Evolutionary conservation across 2,329 filamentous ascomycete genomes (phyloP).

Genomic region (Trichophyton equinum): DNA sequence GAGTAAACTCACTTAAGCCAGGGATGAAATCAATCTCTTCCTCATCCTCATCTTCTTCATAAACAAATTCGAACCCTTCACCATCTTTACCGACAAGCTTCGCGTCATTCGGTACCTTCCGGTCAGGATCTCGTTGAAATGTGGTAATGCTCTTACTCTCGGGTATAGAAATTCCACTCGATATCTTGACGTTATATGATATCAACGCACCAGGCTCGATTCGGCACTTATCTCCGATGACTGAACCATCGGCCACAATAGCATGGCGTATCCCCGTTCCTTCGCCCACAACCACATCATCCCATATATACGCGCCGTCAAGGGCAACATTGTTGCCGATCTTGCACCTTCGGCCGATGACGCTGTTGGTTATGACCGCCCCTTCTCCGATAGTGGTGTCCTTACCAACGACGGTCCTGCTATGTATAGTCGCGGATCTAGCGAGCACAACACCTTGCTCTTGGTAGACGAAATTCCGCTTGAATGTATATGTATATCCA

Average conservation of each 20-base stretch:
- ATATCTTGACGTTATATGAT: constrained; percentile 63
- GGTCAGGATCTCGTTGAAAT: constrained; percentile 33
- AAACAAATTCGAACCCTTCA: constrained; percentile 52
- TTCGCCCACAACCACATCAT: constrained; percentile 65
- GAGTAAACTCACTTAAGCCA: constrained; percentile 7
- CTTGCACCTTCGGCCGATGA: constrained; percentile 71
- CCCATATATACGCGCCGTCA: constrained; percentile 76
- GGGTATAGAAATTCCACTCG: constrained; percentile 43
- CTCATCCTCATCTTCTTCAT: constrained; percentile 54
- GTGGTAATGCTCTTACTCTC: constrained; percentile 33
- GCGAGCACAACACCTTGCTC: constrained; percentile 67
- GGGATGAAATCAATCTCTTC: constrained; percentile 43
- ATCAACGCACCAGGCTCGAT: constrained; percentile 64
- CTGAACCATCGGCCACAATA: constrained; percentile 61
- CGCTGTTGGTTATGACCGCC: constrained; percentile 57
- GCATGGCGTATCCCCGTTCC: constrained; percentile 56
- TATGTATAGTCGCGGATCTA: constrained; percentile 55
- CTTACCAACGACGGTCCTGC: constrained; percentile 61
- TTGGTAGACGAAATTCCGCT: constrained; percentile 59
- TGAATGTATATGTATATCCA: constrained; percentile 61
- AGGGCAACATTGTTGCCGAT: constrained; percentile 77
- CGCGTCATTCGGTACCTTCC: constrained; percentile 35
- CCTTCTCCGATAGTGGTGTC: constrained; percentile 63
- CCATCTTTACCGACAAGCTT: constrained; percentile 46
- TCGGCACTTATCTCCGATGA: constrained; percentile 57